A percentile compares a stretch with the other conserved stretches of the same genome.
Conservation (phyloP, 2,329 filamentous ascomycete genomes). For the Diaporthe vaccinii region DNA sequence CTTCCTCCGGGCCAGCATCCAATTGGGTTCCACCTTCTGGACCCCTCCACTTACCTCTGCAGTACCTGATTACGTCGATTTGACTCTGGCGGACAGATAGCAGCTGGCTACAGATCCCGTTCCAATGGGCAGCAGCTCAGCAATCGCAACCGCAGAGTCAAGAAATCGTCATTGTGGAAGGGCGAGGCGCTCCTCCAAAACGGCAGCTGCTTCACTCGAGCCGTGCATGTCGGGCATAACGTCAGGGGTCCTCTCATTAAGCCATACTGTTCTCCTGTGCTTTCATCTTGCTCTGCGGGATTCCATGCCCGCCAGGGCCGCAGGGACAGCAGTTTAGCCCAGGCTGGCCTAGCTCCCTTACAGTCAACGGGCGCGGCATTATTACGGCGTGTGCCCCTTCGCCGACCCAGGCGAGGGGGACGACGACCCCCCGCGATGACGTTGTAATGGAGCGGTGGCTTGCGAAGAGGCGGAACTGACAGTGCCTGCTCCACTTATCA, state of each 20-base stretch:
- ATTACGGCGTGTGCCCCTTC: not conserved
- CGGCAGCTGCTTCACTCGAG: slow-evolving; percentile 21
- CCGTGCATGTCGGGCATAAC: slow-evolving; percentile 9
- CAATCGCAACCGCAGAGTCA: not conserved
- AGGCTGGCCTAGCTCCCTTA: slow-evolving; percentile 10
- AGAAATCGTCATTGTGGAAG: not conserved
- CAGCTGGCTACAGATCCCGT: not conserved
- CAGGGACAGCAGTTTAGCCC: slow-evolving; percentile 7
- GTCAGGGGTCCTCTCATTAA: not conserved
- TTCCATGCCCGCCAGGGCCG: not conserved
- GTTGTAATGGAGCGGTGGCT: slow-evolving; percentile 30
- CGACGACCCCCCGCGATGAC: slow-evolving; percentile 37
- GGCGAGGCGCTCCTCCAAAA: slow-evolving; percentile 20
- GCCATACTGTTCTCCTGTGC: not conserved
- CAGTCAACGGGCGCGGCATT: slow-evolving; percentile 3
- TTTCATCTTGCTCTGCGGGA: not conserved
- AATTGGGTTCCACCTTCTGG: slow-evolving; percentile 17
- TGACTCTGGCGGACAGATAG: slow-evolving; percentile 2
- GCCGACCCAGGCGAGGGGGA: not conserved
- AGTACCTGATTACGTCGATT: slow-evolving; percentile 25
- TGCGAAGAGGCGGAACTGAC: slow-evolving; percentile 1
- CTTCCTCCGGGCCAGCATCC: not conserved
- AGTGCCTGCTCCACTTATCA: slow-evolving; percentile 20
- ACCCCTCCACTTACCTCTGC: slow-evolving; percentile 5
- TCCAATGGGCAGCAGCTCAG: not conserved